Conservation (phyloP, 2,329 filamentous ascomycete species). For the Fusarium vanettenii region DNA sequence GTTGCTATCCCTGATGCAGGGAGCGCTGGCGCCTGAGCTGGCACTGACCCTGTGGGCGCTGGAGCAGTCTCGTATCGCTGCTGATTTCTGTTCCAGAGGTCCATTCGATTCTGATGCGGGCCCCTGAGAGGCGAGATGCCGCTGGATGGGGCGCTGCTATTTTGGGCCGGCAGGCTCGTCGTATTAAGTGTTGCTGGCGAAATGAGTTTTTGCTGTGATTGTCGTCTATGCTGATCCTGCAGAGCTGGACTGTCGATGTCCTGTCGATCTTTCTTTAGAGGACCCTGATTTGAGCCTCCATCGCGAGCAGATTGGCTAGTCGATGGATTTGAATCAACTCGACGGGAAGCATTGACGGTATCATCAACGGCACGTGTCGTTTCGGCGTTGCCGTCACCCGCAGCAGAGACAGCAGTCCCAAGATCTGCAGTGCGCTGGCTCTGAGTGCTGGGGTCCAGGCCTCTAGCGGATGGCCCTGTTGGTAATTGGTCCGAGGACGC, state of each 20-base stretch:
- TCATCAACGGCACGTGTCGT: slow-evolving; percentile 32
- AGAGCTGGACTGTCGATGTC: background rate
- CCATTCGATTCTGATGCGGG: slow-evolving; percentile 25
- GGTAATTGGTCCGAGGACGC: slow-evolving; percentile 30
- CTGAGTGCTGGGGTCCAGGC: slow-evolving; percentile 17
- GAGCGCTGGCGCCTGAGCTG: slow-evolving; percentile 13
- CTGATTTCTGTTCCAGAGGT: slow-evolving; percentile 14
- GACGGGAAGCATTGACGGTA: slow-evolving; percentile 8
- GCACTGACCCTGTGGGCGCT: slow-evolving; percentile 31
- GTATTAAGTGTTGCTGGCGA: slow-evolving; percentile 34
- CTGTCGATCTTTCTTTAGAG: background rate
- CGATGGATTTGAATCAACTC: slow-evolving; percentile 9
- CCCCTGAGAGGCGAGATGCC: slow-evolving; percentile 38
- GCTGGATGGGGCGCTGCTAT: slow-evolving; percentile 41
- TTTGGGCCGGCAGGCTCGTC: slow-evolving; percentile 37
- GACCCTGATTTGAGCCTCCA: slow-evolving; percentile 4
- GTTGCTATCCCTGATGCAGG: slow-evolving; percentile 34
- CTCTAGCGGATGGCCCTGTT: slow-evolving; percentile 25
- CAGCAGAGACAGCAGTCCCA: slow-evolving; percentile 18
- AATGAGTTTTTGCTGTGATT: slow-evolving; percentile 30
- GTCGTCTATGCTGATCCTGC: background rate
- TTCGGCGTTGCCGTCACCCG: slow-evolving; percentile 27
- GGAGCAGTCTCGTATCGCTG: slow-evolving; percentile 39
- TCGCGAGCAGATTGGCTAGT: background rate
- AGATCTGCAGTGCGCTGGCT: slow-evolving; percentile 31